Evolutionary conservation across 192 early-diverging fungal genomes (phyloP).

Genomic region (Backusella parvicylindrica): DNA sequence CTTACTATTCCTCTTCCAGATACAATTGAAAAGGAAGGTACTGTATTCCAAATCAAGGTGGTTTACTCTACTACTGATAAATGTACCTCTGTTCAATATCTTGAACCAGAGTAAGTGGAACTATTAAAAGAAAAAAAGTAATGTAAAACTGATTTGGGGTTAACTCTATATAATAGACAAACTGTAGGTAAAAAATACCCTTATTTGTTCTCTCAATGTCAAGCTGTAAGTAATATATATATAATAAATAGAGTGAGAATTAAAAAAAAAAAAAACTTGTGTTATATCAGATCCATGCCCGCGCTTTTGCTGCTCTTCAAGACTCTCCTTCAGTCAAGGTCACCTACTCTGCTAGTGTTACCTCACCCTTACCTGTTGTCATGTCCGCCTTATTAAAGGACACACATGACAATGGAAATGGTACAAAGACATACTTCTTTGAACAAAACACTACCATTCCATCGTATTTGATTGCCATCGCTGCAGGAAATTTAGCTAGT

Average conservation of each 20-base stretch:
- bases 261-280: not conserved
- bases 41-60: conserved; percentile 57
- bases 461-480: conserved; percentile 92
- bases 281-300: conserved; percentile 75
- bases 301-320: conserved; percentile 87
- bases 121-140: not conserved
- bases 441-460: conserved; percentile 88
- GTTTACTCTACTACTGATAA: conserved; percentile 75
- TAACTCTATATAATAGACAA: conserved; percentile 53
- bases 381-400: conserved; percentile 87
- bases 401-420: conserved; percentile 48
- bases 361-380: conserved; percentile 79
- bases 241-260: not conserved
- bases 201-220: conserved; percentile 97
- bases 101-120: conserved; percentile 40
- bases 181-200: conserved; percentile 93
- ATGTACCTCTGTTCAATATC: conserved; percentile 89
- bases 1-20: conserved; percentile 64
- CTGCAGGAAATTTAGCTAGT: conserved; percentile 85
- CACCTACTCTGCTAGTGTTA: conserved; percentile 80
- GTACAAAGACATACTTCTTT: conserved; percentile 68
- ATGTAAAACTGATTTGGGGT: not conserved
- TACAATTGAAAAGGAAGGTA: conserved; percentile 32
- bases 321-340: conserved; percentile 86
- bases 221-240: conserved; percentile 49